Percentiles rank a stretch among this genome's conserved stretches.
phyloP scores from a whole-genome alignment of 257 asterid species.

The Coffea canephora region DNA sequence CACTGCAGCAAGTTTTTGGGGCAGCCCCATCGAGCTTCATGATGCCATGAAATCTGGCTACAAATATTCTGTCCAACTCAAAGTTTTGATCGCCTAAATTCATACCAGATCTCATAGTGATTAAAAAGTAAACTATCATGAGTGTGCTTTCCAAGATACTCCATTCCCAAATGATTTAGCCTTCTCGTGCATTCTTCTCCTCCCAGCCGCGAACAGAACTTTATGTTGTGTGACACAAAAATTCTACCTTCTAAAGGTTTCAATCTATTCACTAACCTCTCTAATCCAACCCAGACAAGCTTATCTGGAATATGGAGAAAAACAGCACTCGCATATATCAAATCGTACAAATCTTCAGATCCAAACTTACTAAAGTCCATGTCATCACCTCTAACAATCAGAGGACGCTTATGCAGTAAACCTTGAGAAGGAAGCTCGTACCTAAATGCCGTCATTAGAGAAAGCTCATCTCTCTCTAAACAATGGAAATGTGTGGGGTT shows the following conservation, averaged over 20 bases:
- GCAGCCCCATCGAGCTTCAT: background rate
- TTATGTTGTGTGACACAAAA: slow-evolving; percentile 84
- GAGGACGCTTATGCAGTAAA: slow-evolving; percentile 70
- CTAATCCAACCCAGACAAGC: slow-evolving; percentile 88
- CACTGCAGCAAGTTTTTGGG: background rate
- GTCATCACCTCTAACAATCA: slow-evolving; percentile 84
- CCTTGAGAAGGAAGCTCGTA: slow-evolving; percentile 98
- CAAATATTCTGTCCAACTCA: slow-evolving; percentile 19
- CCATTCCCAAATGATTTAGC: slow-evolving; percentile 61
- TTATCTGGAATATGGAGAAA: slow-evolving; percentile 92
- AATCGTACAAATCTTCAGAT: slow-evolving; percentile 42
- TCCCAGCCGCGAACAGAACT: slow-evolving; percentile 91
- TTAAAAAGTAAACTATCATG: slow-evolving; percentile 94
- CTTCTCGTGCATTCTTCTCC: slow-evolving; percentile 85
- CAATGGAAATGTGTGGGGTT: slow-evolving; percentile 69
- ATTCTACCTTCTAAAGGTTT: slow-evolving; percentile 76
- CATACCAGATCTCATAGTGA: slow-evolving; percentile 94
- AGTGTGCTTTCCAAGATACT: slow-evolving; percentile 70
- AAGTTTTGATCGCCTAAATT: slow-evolving; percentile 56
- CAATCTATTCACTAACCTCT: slow-evolving; percentile 56
- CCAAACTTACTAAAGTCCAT: slow-evolving; percentile 87
- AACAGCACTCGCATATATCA: slow-evolving; percentile 93
- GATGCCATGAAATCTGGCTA: background rate
- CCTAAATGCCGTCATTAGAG: slow-evolving; percentile 83
- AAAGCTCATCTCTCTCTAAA: slow-evolving; percentile 92